Base-by-base conservation (phyloP, 768 basidiomycete genomes). In the Russula lepida region DNA sequence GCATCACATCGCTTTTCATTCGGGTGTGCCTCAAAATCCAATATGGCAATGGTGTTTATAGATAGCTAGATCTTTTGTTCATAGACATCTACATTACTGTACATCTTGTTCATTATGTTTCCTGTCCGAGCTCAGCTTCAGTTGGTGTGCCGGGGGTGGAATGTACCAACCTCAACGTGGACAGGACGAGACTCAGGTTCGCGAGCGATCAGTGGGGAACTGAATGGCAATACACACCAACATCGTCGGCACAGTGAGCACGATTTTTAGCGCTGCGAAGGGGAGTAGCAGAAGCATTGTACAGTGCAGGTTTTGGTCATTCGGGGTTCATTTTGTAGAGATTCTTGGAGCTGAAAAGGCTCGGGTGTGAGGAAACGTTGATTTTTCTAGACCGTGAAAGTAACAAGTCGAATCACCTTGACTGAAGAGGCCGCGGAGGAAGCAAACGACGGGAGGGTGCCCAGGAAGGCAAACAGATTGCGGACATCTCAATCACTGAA, bases 191-290 rank as follows among this genome's bases (percentile, higher is more conserved):
- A n/a, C n/a, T n/a, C n/a, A n/a, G n/a, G n/a, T n/a, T n/a, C n/a
- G n/a, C n/a, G n/a, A n/a, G n/a, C n/a, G n/a, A n/a, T n/a, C n/a
- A n/a, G n/a, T n/a, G n/a, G n/a, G n/a, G n/a, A n/a, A n/a, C 47
- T 35, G 32, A 23, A 33, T 33, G 48, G 43, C 50, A 25, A 2
- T 52, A 81, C 88, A 70, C 68, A 89, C 89, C 89, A 66, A 92
- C 88, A 70, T 93, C 90, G 70, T 92, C 87, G 49, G 89, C 87
- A 65, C 92, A 81, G 74, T 93, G 91, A 59, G 88, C 89, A 30
- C 89, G 91, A 68, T 94, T 94, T 79, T 92, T 92, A 23, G 92
- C 90, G 56, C 93, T 83, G 58, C 93, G 81, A 19, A 88, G 89
- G 70, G 92, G 91, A 23, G 89, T 88, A 19, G 89, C 87, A 25